Conservation (phyloP, 768 basidiomycete genomes). For the Tylopilus plumbeoviolaceoides region DNA sequence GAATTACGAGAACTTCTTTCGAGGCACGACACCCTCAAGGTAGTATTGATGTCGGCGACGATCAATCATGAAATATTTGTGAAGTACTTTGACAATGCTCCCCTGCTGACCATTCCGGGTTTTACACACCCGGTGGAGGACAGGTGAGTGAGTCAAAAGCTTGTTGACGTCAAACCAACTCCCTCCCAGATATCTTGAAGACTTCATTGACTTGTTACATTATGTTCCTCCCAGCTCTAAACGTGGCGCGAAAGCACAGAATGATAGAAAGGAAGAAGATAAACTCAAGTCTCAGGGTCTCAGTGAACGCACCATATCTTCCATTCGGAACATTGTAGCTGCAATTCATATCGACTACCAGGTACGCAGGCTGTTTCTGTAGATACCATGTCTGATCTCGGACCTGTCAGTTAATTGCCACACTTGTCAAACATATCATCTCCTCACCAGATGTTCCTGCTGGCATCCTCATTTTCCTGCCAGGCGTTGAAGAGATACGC, state of each 20-base stretch:
- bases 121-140: conserved; percentile 75
- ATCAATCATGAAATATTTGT: conserved; percentile 87
- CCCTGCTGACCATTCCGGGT: conserved; percentile 81
- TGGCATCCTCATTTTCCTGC: conserved; percentile 82
- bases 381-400: background rate
- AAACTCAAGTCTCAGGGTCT: conserved; percentile 52
- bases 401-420: conserved; percentile 54
- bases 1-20: conserved; percentile 74
- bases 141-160: conserved; percentile 40
- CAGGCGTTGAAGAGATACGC: conserved; percentile 87
- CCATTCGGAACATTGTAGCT: conserved; percentile 57
- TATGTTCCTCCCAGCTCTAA: conserved; percentile 50
- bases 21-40: conserved; percentile 61
- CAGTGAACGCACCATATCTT: conserved; percentile 43
- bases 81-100: conserved; percentile 78
- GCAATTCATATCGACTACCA: conserved; percentile 71
- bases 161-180: background rate
- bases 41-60: conserved; percentile 92
- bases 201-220: conserved; percentile 54
- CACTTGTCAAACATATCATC: conserved; percentile 61
- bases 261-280: conserved; percentile 40
- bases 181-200: conserved; percentile 73
- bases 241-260: conserved; percentile 22
- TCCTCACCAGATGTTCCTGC: conserved; percentile 41
- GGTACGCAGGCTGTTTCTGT: conserved; percentile 32